Evolutionary conservation across 1,139 yeast genomes (phyloP), one percentile per base, ranked within the genome.

Genomic region (Debaryomyces udenii): DNA sequence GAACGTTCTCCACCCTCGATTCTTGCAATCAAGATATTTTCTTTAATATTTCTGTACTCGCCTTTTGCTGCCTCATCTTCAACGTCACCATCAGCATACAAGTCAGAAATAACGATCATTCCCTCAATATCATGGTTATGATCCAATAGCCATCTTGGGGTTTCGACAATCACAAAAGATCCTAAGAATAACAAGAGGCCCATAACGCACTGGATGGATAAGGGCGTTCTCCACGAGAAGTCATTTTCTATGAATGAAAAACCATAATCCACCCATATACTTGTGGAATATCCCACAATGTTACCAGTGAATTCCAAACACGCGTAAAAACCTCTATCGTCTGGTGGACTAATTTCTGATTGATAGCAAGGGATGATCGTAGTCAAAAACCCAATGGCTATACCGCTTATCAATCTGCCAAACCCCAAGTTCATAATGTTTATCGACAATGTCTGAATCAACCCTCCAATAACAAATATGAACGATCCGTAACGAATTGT

Each of bases 331-430:
- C 98, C 98, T 46, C 98, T 74, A 51, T 85, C 87, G 48, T 86
- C 85, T 1, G 96, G 90, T 11, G 96, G 96, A 29, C 94, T 83
- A 45, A 91, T 88, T 60, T 91, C 98, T 5, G 89, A 80, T 65
- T 90, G 96, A 62, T 89, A 91, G 37, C 93, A 88, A 0, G 98
- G 97, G n/a, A 93, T 94, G 40, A 90, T 88, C 5, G 96, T 88
- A n/a, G 95, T 85, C 42, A 91, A 72, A 56, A 88, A 76, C 9
- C 97, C 98, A 35, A 91, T 91, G 11, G 96, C 96, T 27, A 90
- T 53, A 57, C 97, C 97, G 34, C 91, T 80, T 31, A 90, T 74
- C 35, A 89, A 74, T 51, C 98, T 74, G 1, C 97, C 96, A 27
- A 79, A 45, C 22, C 87, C 80, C 61, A 90, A 70, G 34, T 68